phyloP scores from a whole-genome alignment of 441 rosid genomes.

The Adansonia madagascariensis region DNA sequence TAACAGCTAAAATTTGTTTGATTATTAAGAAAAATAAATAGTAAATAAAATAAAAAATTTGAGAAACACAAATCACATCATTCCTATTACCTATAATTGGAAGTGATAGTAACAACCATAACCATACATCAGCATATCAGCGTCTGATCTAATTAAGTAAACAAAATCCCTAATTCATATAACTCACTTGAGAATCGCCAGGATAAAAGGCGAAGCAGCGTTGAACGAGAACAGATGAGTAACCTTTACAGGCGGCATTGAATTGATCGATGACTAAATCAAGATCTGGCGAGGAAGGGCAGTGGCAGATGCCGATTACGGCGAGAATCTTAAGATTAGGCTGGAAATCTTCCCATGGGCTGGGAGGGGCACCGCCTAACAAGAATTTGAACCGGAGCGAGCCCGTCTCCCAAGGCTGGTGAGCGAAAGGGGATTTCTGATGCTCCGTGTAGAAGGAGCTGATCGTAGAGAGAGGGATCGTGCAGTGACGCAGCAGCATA shows the following conservation, averaged over 20 bases:
- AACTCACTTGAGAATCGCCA: constrained; percentile 75
- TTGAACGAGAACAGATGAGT: constrained; percentile 69
- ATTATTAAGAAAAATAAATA: background rate
- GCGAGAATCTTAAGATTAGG: constrained; percentile 89
- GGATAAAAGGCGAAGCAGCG: constrained; percentile 93
- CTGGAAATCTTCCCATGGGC: constrained; percentile 99
- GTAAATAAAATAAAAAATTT: background rate
- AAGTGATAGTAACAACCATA: background rate
- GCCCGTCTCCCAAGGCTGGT: constrained; percentile 94
- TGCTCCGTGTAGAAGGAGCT: constrained; percentile 95
- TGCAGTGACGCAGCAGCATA: constrained; percentile 72
- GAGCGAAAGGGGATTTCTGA: constrained; percentile 92
- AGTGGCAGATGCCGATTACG: constrained; percentile 86
- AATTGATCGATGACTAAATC: constrained; percentile 63
- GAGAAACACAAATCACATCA: constrained; percentile 3
- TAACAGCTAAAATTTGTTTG: constrained; percentile 6
- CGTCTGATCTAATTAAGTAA: background rate
- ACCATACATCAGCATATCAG: background rate
- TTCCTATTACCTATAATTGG: background rate
- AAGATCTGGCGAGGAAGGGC: constrained; percentile 90
- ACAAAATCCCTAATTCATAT: background rate
- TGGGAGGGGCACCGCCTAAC: constrained; percentile 91
- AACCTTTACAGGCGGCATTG: constrained; percentile 55
- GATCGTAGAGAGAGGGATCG: constrained; percentile 76
- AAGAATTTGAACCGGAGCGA: constrained; percentile 83